Evolutionary conservation across 2,329 filamentous ascomycete genomes (phyloP), one percentile per base, ranked within the genome.

Genomic region (Dactylellina drechsleri): DNA sequence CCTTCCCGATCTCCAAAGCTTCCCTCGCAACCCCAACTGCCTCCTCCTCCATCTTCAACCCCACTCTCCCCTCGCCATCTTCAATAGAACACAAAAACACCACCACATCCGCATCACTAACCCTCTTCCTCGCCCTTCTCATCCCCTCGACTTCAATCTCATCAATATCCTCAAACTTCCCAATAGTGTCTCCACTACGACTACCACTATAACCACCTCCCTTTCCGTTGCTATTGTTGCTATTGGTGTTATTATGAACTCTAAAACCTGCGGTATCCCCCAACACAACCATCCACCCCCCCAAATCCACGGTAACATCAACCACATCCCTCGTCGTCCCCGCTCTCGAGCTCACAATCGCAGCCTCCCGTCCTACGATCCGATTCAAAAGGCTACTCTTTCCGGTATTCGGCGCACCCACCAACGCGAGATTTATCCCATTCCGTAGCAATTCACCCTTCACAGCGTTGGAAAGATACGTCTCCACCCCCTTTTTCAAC

Each of bases 321-420:
- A 99, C 90, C 61, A 99, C 90, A 83, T 99, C 95, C 74, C 95
- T 85, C 5, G 95, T 99, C 0, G 95, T 99, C 0, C 95, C 95
- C 45, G 93, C 93, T 83, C 98, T 93, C 0, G 89, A 86, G 52
- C 93, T 97, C 6, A 99, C 95, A 79, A 99, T 99, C 2, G 93
- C 96, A 1, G 95, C 95, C 81, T 98, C 94, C 61, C 93, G 86
- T 0, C 95, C 94, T 2, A 97, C 92, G 59, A 99, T 87, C 20
- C 89, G 85, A 80, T 99, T 99, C 82, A 99, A 88, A 73, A 99
- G 82, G 13, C 93, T 97, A 81, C 93, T 97, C 82, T 99, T 99
- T 13, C 95, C 95, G 0, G 90, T 93, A 80, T 99, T 99, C 0
- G 95, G 95, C 5, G 93, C 92, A 0, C 95, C 95, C 0, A 99